A percentile compares a stretch with the other conserved stretches of the same genome.
Evolutionary conservation across 2,329 filamentous ascomycete genomes (phyloP).

Genomic region (Truncatella angustata): DNA sequence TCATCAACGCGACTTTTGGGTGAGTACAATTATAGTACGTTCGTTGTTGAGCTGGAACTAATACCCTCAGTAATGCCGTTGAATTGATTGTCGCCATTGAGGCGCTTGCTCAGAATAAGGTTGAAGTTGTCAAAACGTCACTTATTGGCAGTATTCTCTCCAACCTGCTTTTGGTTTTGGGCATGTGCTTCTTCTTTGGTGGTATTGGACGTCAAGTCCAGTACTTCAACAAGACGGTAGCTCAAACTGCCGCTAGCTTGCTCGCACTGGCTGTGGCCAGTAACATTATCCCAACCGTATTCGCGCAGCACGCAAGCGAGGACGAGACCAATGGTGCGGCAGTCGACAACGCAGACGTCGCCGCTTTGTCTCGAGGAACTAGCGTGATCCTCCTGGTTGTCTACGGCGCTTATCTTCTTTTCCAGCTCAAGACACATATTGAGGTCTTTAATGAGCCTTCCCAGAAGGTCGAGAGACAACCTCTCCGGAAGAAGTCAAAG

Average conservation of each 20-base stretch:
- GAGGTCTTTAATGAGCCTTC: constrained; percentile 68
- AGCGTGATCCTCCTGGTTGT: constrained; percentile 79
- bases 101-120: constrained; percentile 69
- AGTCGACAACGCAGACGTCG: constrained; percentile 60
- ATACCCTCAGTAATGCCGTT: too few species aligned
- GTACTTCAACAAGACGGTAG: constrained; percentile 88
- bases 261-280: constrained; percentile 76
- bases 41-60: too few species aligned
- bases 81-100: constrained; percentile 88
- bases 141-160: constrained; percentile 89
- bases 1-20: constrained; percentile 90
- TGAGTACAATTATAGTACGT: too few species aligned
- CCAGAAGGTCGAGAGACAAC: constrained; percentile 46
- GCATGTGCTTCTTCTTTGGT: constrained; percentile 90
- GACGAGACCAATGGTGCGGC: constrained; percentile 31
- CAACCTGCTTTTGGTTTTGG: constrained; percentile 83
- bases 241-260: constrained; percentile 82
- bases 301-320: constrained; percentile 53
- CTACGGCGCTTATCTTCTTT: constrained; percentile 81
- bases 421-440: constrained; percentile 85
- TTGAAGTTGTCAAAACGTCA: constrained; percentile 88
- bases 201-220: constrained; percentile 78
- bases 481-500: constrained; percentile 52
- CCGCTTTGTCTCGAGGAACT: constrained; percentile 68
- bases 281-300: constrained; percentile 88